Evolutionary conservation across 345 rosid species (phyloP).

Genomic region (Citrus mangshanensis): DNA sequence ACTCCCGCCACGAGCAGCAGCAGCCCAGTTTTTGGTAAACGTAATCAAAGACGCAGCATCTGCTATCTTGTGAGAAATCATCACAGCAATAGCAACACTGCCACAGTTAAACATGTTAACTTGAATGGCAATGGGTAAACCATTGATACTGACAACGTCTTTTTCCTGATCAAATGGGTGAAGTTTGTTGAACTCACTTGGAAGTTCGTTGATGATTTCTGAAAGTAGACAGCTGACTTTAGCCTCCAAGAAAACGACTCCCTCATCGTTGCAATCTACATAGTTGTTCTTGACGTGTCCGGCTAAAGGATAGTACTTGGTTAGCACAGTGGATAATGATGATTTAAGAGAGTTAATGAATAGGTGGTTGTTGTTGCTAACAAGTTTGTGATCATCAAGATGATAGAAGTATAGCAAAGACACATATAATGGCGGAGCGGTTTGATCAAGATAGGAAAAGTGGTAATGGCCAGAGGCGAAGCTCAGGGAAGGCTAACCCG

Average conservation of each 20-base stretch:
- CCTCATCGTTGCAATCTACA: background rate
- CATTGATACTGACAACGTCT: background rate
- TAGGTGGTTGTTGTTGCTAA: background rate
- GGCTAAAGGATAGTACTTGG: background rate
- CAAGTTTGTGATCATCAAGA: background rate
- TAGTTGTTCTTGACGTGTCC: background rate
- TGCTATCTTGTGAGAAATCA: background rate
- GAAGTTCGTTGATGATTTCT: background rate
- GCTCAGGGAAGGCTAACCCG: no score
- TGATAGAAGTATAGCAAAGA: conserved; percentile 36
- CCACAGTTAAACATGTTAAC: background rate
- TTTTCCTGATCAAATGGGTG: background rate
- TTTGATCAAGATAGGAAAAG: conserved; percentile 40
- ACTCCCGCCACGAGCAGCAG: conserved; percentile 4
- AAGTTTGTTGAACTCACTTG: background rate
- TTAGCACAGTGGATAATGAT: background rate
- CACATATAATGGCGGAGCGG: conserved; percentile 20
- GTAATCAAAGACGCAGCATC: background rate
- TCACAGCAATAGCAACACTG: background rate
- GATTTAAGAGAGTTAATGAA: background rate
- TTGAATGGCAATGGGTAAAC: background rate
- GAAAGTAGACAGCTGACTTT: background rate
- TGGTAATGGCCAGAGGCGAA: no score
- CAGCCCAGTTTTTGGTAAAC: conserved; percentile 5
- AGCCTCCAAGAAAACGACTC: background rate